Evolutionary conservation across 2,329 filamentous ascomycete genomes (phyloP), one percentile per base, ranked within the genome.

Genomic region (Diaporthe sp.): DNA sequence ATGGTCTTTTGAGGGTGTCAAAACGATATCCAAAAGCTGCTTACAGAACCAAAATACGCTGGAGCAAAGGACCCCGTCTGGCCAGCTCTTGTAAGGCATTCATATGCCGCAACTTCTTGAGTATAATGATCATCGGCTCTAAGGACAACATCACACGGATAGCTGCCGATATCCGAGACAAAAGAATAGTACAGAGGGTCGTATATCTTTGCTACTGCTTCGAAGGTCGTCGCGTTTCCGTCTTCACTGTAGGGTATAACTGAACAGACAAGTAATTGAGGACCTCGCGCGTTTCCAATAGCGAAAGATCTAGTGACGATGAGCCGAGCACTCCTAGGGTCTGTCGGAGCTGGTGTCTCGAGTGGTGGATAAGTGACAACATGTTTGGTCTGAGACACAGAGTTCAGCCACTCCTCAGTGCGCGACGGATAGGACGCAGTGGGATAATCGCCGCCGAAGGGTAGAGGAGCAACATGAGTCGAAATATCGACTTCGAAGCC

Each of bases 51-150:
- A 51, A 66, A 51, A 37, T 51, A 66, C 10, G 63, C 63, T 13
- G 63, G 63, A 35, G 44, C 27, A 66, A 66, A 66, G 30, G 63
- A 66, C 63, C 44, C 63, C 22, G 63, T 51, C 27, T 66, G 63
- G 10, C 32, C 27, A 44, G 63, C 44, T 37, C 39, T 66, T 22
- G 44, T 35, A 37, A 66, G 63, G 63, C 30, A 66, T 51, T 66
- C 44, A 37, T 66, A 66, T 66, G 63, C 63, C n/a, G 44, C 63
- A 51, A 51, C 42, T 53, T 66, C 63, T 37, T 10, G 27, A 51
- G 44, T 32, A 37, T 66, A 66, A 51, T 66, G 30, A 44, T 37
- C 10, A 27, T 66, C 63, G 22, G 63, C 44, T 35, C 42, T n/a
- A 8, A 25, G 44, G n/a, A 51, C 44, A 51, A 53, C 44, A 27